Base-by-base conservation (phyloP, 2,329 filamentous ascomycete genomes). In the Ceratocystis cubensis region DNA sequence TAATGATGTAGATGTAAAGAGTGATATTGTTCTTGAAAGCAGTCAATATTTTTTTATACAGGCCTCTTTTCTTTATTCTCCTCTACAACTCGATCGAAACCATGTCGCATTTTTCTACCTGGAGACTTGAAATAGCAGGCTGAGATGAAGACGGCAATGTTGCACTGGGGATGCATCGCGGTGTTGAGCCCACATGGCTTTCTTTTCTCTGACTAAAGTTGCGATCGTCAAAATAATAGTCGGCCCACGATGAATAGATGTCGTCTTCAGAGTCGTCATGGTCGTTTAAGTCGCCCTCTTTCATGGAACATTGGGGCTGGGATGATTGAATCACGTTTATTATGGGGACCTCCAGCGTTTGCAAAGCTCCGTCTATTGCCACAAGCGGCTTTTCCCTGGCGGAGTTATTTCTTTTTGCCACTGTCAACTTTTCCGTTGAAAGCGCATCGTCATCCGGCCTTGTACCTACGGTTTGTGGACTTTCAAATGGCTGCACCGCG, bases 191-290 rank as follows among this genome's bases (percentile, higher is more conserved):
- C 7, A n/a, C 3, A 17, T 33, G 53, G 53, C 28, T 59, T 17
- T 33, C 53, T 37, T 59, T 30, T 17, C 66, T 61, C 28, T 59
- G 30, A 5, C 33, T 17, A 25, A 69, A 69, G 59, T 69, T 69
- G 10, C 45, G 62, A 22, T 72, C 65, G 30, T 73, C 72, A 68
- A 75, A 74, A 62, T 74, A 75, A 22, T 74, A 73, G 37, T 74
- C 73, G 0, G 71, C 72, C 73, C 72, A 74, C 8, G 50, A 65
- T 13, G 61, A 50, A 53, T 67, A 67, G 17, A 70, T 69, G 2
- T 71, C 69, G n/a, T 71, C 70, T 6, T 73, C 71, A 37, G 71
- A 72, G 1, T 72, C 68, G 10, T 71, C 69, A 17, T 64, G 67
- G 37, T 67, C 69, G 22, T 33, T 59, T 10, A 17, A 10, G 15